These are phyloP conservation scores for Lolium perenne DNA, from an alignment of 176 grass and related monocot genomes.

Conservation along the genomic window DNA sequence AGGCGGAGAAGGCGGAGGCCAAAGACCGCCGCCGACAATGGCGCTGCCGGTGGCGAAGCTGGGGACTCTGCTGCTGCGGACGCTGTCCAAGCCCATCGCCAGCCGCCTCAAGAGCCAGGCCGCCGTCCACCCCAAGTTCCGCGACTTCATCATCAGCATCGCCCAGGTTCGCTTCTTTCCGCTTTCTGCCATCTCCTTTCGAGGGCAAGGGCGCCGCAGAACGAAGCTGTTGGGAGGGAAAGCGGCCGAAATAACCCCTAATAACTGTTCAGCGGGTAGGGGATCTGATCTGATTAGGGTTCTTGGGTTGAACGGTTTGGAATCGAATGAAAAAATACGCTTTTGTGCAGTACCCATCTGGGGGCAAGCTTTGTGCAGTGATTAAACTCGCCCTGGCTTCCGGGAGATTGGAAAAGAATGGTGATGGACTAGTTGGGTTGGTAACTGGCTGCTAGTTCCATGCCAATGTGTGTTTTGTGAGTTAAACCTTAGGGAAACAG, in stretches of 20 bases:
- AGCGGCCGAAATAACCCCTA: not conserved
- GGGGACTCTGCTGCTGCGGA: slow-evolving; percentile 77
- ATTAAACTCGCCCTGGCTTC: slow-evolving; percentile 5
- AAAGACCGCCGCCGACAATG: slow-evolving; percentile 43
- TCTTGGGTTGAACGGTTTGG: not conserved
- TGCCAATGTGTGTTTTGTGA: not conserved
- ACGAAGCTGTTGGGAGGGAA: not conserved
- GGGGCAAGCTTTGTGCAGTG: not conserved
- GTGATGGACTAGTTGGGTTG: not conserved
- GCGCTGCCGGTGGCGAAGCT: slow-evolving; percentile 89
- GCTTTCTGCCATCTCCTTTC: not conserved
- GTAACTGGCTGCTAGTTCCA: no score
- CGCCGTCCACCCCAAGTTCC: slow-evolving; percentile 88
- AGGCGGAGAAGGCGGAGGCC: not conserved
- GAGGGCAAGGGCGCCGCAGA: not conserved
- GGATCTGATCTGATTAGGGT: slow-evolving; percentile 29
- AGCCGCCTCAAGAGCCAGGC: slow-evolving; percentile 92
- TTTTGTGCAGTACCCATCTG: not conserved
- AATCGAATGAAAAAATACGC: not conserved
- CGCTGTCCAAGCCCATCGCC: slow-evolving; percentile 90
- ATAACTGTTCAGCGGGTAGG: not conserved
- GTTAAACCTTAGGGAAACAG: not conserved
- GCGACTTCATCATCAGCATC: slow-evolving; percentile 76
- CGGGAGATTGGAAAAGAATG: not conserved
- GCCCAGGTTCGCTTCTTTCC: slow-evolving; percentile 61